Conservation (phyloP, 2,329 filamentous ascomycete species). For the Fonsecaea erecta region DNA sequence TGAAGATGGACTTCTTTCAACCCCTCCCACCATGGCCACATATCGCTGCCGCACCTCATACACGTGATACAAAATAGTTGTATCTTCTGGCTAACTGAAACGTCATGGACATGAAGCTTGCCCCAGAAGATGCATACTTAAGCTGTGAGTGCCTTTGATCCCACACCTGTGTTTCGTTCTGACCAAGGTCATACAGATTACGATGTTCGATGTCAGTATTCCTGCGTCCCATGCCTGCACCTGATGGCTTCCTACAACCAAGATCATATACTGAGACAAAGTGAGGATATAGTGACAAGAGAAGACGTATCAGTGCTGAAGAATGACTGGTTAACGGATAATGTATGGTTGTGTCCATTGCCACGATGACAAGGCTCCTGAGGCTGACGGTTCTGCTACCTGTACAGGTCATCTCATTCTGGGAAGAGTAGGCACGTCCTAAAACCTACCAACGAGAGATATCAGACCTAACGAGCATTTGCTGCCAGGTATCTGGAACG, state of each 20-base stretch:
- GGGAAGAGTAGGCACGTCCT: constrained; percentile 76
- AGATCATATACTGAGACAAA: constrained; percentile 10
- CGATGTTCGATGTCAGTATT: constrained; percentile 65
- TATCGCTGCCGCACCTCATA: neutral
- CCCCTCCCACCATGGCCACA: neutral
- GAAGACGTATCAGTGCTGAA: constrained; percentile 88
- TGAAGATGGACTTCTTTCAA: neutral
- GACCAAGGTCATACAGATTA: constrained; percentile 54
- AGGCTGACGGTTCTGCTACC: constrained; percentile 1
- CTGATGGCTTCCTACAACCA: neutral
- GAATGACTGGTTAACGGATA: constrained; percentile 95
- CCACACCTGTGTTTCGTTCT: neutral
- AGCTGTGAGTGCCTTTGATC: constrained; percentile 61
- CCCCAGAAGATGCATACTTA: constrained; percentile 70
- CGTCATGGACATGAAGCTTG: constrained; percentile 45
- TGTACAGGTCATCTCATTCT: constrained; percentile 85
- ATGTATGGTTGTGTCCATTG: constrained; percentile 62
- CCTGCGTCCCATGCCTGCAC: neutral
- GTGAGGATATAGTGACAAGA: constrained; percentile 68
- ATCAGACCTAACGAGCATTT: constrained; percentile 18
- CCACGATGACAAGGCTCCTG: neutral
- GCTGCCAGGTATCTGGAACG: constrained; percentile 74
- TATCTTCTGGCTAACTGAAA: constrained; percentile 17
- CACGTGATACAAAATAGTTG: neutral
- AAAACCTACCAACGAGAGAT: neutral